Evolutionary conservation across 192 early-diverging fungal genomes (phyloP).

Genomic region (Podila clonocystis): DNA sequence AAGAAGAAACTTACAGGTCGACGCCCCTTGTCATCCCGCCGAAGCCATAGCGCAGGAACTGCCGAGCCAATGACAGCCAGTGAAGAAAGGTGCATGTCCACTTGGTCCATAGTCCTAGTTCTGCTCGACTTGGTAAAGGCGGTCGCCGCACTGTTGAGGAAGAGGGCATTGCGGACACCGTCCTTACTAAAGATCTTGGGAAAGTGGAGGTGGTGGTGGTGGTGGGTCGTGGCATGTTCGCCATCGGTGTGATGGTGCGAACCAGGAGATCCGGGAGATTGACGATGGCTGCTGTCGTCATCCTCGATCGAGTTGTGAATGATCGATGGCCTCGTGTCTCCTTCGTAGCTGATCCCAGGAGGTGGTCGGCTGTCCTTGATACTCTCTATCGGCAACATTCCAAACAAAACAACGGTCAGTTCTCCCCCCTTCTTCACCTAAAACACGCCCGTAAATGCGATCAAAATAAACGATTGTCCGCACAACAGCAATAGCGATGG

Average conservation of each 20-base stretch:
- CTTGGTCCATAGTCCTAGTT: neutral
- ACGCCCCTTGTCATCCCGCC: conserved; percentile 49
- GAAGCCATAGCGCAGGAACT: conserved; percentile 46
- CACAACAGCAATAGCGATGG: neutral
- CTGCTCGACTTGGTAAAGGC: conserved; percentile 31
- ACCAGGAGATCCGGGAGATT: no score
- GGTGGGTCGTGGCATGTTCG: neutral
- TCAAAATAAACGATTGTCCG: neutral
- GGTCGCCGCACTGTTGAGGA: conserved; percentile 30
- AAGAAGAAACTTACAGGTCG: conserved; percentile 37
- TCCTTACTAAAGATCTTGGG: conserved; percentile 47
- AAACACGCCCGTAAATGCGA: no score
- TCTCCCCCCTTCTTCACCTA: no score
- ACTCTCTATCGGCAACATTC: no score
- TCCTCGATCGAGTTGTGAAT: conserved; percentile 21
- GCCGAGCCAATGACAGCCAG: conserved; percentile 21
- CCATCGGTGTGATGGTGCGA: neutral
- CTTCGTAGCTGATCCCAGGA: neutral
- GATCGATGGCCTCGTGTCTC: neutral
- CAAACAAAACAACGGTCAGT: no score
- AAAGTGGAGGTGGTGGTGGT: neutral
- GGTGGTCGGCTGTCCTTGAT: neutral
- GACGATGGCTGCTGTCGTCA: neutral
- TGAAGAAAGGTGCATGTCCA: conserved; percentile 5
- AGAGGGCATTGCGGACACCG: conserved; percentile 20